Evolutionary conservation across 176 grass and related monocot genomes (phyloP), one percentile per base, ranked within the genome.

Genomic region (Oryza officinalis): DNA sequence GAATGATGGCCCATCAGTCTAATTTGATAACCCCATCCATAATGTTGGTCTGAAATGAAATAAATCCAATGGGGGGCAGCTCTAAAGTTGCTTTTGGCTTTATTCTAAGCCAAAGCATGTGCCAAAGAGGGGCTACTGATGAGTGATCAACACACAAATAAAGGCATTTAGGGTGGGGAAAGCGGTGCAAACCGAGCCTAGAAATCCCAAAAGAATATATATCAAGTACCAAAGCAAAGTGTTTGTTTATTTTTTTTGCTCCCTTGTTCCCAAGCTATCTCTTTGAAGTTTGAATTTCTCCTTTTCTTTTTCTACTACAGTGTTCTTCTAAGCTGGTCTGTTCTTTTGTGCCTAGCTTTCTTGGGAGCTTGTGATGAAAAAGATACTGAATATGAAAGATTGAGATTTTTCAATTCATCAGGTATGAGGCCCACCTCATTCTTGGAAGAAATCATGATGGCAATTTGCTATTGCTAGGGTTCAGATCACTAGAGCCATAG

Each of bases 161-260:
- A 81, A 90, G 47, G 84, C 80, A 74, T 87, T 83, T 75, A 46
- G 78, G 57, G 46, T 61, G 43, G 60, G 33, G 63, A 57, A 65
- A 76, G 31, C 26, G 28, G 63, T 45, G 38, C 64, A 63, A 71
- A 52, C 80, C 22, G 71, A 17, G 65, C 84, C 61, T 78, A 46
- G 77, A 23, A 87, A 72, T 52, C 33, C 81, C 67, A 74, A 69
- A 79, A 84, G 38, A 47, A 80, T 54, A 35, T 20, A 75, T 81
- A 85, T 27, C 87, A 88, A 89, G 84, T 83, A 79, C 89, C 87
- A 89, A 92, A 78, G 88, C 81, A 50, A 32, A 57, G 60, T 11
- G 67, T 45, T 65, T 73, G 38, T 67, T 20, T 76, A 8, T 27
- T 72, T 20, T 75, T 59, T 27, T 59, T 13, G 5, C 33, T 79